Base-by-base conservation (phyloP, 176 grass and related monocot species). In the Elymus sibiricus region DNA sequence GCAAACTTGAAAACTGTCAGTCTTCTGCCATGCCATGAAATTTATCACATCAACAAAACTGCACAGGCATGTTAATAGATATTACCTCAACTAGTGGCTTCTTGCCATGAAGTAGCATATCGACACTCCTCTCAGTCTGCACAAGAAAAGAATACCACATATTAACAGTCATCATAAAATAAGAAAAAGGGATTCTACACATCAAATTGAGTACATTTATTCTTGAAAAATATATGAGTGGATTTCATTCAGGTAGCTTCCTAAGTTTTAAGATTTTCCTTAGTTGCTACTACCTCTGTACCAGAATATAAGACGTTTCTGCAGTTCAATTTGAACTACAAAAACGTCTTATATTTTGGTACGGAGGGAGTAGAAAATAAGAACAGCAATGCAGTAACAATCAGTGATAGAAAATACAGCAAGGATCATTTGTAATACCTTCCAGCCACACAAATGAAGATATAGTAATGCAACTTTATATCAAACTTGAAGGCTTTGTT, bases 101-200 rank as follows among this genome's bases (percentile, higher is more conserved):
- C 86, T 92, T 99, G 47, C 94, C 88, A 85, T 96, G 79, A 37
- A 96, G 97, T 79, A 99, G 68, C 85, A 91, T 94, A 88, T 99
- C 97, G 10, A 99, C 94, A 15, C 92, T 99, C 85, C 90, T 91
- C 91, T 99, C 97, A 37, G 97, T 99, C 97, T 96, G 90, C 76
- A 92, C 17, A 92, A 31, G 19, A 55, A 84, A 79, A 46, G 59
- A 60, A 35, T 7, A 75, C 28, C 66, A 32, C 12, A 84, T 29
- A 72, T 70, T 44, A 67, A 77, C 29, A 58, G 37, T 68, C 5
- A 17, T 47, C 64, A 28, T 3, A 83, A 64, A 71, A 77, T 67
- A 44, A 17, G 76, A 61, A 87, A 61, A 55, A 78, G 85, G 49
- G 63, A 69, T 67, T 32, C 19, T 61, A 29, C 19, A 60, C 21